Evolutionary conservation across 306 rosid species (phyloP).

Genomic region (Gleditsia sinensis): DNA sequence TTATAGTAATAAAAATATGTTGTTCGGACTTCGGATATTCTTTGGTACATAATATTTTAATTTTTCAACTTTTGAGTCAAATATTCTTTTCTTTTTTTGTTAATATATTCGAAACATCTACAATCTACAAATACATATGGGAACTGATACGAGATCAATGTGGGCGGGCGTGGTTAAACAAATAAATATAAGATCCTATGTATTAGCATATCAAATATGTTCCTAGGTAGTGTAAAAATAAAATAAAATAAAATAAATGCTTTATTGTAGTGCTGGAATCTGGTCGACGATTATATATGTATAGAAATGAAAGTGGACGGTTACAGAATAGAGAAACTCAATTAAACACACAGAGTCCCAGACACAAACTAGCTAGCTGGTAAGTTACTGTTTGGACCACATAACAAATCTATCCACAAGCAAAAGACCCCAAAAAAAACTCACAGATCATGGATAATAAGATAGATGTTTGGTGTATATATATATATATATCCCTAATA

Average conservation of each 20-base stretch:
- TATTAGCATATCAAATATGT: too few species aligned
- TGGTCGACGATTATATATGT: too few species aligned
- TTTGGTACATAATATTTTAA: not conserved
- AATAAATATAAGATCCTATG: not conserved
- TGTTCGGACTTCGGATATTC: too few species aligned
- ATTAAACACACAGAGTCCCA: not conserved
- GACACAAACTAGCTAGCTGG: not conserved
- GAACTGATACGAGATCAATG: not conserved
- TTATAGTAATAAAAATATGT: too few species aligned
- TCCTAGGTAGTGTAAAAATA: too few species aligned
- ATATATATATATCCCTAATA: not conserved
- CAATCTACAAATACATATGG: not conserved
- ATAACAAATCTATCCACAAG: slow-evolving; percentile 32
- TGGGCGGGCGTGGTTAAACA: not conserved
- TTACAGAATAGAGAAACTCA: not conserved
- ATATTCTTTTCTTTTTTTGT: too few species aligned
- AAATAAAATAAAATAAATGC: too few species aligned
- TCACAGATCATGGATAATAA: slow-evolving; percentile 37
- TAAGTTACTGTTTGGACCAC: slow-evolving; percentile 28
- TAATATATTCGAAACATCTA: not conserved
- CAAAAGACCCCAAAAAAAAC: slow-evolving; percentile 29
- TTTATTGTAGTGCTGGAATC: too few species aligned
- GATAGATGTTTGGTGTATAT: slow-evolving; percentile 40
- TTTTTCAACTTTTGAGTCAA: not conserved
- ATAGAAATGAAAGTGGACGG: too few species aligned